These are phyloP conservation scores for Fonsecaea monophora DNA, from an alignment of 2,329 filamentous ascomycete genomes.

Conservation along the genomic window DNA sequence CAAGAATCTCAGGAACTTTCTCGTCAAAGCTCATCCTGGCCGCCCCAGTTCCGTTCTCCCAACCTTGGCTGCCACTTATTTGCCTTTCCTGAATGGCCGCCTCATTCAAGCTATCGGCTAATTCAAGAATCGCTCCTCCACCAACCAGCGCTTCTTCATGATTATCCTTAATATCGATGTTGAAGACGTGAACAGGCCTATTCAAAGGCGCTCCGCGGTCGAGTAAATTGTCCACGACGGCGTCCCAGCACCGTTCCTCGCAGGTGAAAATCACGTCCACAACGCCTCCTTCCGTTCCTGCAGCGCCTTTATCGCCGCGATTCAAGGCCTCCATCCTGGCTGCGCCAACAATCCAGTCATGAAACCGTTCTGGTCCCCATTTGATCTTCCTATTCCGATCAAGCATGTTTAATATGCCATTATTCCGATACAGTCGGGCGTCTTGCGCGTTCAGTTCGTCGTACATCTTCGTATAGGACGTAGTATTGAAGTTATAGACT, in stretches of 20 bases:
- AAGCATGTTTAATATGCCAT: conserved; percentile 95
- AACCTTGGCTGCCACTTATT: conserved; percentile 66
- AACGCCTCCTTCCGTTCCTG: conserved; percentile 84
- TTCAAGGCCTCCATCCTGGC: conserved; percentile 76
- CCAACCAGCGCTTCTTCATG: conserved; percentile 94
- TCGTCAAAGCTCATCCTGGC: conserved; percentile 85
- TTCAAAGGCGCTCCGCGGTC: conserved; percentile 86
- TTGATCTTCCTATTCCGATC: conserved; percentile 90
- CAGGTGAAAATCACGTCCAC: conserved; percentile 97
- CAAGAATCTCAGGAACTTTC: conserved; percentile 87
- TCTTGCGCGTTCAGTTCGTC: conserved; percentile 88
- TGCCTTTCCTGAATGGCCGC: conserved; percentile 79
- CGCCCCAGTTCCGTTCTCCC: conserved; percentile 71
- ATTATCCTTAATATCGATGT: conserved; percentile 97
- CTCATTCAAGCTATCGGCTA: conserved; percentile 83
- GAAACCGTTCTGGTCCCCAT: conserved; percentile 95
- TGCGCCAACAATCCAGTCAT: conserved; percentile 91
- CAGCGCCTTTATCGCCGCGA: conserved; percentile 74
- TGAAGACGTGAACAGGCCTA: conserved; percentile 94
- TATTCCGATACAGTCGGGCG: conserved; percentile 82
- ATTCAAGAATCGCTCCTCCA: conserved; percentile 87
- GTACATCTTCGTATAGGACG: conserved; percentile 93
- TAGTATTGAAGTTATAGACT: conserved; percentile 97
- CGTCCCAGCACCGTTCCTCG: conserved; percentile 97
- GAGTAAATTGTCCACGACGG: conserved; percentile 91